Percentiles rank a stretch among this genome's conserved stretches.
These are phyloP conservation scores for Myochromella boudieri DNA, from an alignment of 768 basidiomycete species.

Conservation along the genomic window DNA sequence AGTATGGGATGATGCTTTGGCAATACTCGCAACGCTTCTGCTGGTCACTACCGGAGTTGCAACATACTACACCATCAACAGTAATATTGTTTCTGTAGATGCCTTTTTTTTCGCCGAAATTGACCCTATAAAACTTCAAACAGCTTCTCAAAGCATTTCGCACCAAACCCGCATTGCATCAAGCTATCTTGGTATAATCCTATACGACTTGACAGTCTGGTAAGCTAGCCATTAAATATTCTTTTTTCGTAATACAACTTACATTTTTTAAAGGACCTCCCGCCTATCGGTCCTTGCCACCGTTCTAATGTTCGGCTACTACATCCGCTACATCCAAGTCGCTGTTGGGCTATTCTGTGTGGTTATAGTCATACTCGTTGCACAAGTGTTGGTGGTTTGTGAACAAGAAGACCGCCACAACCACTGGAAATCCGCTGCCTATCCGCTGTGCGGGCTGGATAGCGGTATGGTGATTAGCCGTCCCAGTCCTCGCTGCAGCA, in stretches of 20 bases:
- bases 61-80: conserved; percentile 4
- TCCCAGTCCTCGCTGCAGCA: conserved; percentile 5
- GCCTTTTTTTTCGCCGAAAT: too few relatives aligned
- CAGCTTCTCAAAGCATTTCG: neutral
- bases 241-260: neutral
- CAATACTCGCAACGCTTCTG: conserved; percentile 1
- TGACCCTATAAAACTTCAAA: too few relatives aligned
- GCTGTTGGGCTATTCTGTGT: neutral
- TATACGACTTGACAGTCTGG: neutral
- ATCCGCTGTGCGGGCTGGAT: conserved; percentile 6
- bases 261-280: neutral
- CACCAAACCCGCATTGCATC: neutral
- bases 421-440: conserved; percentile 9
- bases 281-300: neutral
- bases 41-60: conserved; percentile 4
- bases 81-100: too few relatives aligned
- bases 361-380: neutral
- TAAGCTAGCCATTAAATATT: neutral
- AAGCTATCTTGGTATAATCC: neutral
- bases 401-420: conserved; percentile 9
- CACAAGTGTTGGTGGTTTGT: neutral
- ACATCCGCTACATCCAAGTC: neutral
- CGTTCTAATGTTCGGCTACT: neutral
- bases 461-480: conserved; percentile 1
- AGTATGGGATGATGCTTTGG: conserved; percentile 9